Evolutionary conservation across 768 basidiomycete species (phyloP).

Genomic region (Trametes elegans): DNA sequence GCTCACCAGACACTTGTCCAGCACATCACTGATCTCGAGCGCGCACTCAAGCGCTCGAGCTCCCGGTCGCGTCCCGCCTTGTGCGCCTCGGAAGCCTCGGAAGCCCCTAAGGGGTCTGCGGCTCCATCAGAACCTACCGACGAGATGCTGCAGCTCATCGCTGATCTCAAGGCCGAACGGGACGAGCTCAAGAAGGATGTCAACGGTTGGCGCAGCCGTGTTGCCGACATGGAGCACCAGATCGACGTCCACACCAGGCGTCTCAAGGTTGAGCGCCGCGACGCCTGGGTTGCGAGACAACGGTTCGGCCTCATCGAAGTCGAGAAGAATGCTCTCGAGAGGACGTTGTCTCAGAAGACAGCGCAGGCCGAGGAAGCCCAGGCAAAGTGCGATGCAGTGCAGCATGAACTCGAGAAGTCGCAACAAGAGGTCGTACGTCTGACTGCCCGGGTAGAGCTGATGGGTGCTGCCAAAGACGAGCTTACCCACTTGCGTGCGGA

Average conservation of each 20-base stretch:
- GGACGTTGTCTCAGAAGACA: slow-evolving; percentile 40
- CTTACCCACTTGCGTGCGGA: slow-evolving; percentile 32
- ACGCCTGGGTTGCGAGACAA: slow-evolving; percentile 83
- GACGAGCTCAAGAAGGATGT: slow-evolving; percentile 88
- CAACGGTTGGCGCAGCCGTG: slow-evolving; percentile 80
- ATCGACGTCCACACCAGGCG: slow-evolving; percentile 60
- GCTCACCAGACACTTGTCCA: slow-evolving; percentile 80
- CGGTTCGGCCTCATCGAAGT: slow-evolving; percentile 61
- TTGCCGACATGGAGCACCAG: slow-evolving; percentile 74
- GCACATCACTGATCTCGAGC: slow-evolving; percentile 80
- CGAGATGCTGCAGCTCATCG: slow-evolving; percentile 73
- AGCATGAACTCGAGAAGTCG: slow-evolving; percentile 30
- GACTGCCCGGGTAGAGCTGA: slow-evolving; percentile 28
- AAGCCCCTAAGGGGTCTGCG: slow-evolving; percentile 42
- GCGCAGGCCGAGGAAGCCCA: slow-evolving; percentile 30
- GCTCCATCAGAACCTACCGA: slow-evolving; percentile 49
- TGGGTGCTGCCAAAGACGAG: slow-evolving; percentile 34
- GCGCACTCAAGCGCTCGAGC: slow-evolving; percentile 45
- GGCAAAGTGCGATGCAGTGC: slow-evolving; percentile 25
- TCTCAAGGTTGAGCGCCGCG: slow-evolving; percentile 75
- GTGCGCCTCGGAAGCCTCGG: slow-evolving; percentile 50
- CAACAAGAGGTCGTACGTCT: slow-evolving; percentile 39
- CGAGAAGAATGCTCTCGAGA: slow-evolving; percentile 60
- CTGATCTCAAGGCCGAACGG: slow-evolving; percentile 82
- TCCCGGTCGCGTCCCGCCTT: slow-evolving; percentile 38